These are phyloP conservation scores for Marasmius fiardii DNA, from an alignment of 1,284 basidiomycete species.

Conservation along the genomic window DNA sequence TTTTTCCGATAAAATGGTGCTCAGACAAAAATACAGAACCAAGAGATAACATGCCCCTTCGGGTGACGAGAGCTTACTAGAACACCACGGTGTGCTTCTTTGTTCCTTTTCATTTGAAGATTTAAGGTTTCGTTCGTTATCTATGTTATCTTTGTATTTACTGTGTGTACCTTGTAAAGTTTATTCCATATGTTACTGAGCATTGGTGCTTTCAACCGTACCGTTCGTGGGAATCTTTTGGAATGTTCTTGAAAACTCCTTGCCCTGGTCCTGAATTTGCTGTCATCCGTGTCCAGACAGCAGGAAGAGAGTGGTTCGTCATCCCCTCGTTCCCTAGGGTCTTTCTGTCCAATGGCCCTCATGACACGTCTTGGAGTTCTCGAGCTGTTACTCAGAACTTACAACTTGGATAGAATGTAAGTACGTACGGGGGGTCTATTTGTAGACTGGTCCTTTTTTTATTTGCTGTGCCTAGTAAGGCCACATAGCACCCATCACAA, in stretches of 20 bases:
- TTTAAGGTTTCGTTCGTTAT: not conserved
- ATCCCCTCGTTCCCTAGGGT: too few relatives aligned
- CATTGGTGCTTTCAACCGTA: too few relatives aligned
- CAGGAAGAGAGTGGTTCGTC: not conserved
- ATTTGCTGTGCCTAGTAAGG: not conserved
- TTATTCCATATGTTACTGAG: too few relatives aligned
- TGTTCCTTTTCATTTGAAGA: too few relatives aligned
- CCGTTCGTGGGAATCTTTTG: too few relatives aligned
- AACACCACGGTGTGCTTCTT: too few relatives aligned
- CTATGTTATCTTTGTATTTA: not conserved
- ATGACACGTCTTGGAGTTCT: too few relatives aligned
- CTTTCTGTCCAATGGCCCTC: too few relatives aligned
- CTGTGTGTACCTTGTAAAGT: not conserved
- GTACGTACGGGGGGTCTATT: too few relatives aligned
- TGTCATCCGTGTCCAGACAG: not conserved
- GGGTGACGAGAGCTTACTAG: slow-evolving; percentile 10
- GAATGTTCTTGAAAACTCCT: slow-evolving; percentile 25
- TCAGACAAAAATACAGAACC: slow-evolving; percentile 14
- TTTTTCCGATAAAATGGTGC: slow-evolving; percentile 1
- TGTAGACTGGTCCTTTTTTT: too few relatives aligned
- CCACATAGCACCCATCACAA: not conserved
- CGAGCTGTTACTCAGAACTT: too few relatives aligned
- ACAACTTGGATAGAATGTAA: too few relatives aligned
- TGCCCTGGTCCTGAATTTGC: not conserved
- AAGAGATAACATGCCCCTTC: slow-evolving; percentile 22